Conservation (phyloP, 148 eudicot genomes). For the Rhododendron vialii region DNA sequence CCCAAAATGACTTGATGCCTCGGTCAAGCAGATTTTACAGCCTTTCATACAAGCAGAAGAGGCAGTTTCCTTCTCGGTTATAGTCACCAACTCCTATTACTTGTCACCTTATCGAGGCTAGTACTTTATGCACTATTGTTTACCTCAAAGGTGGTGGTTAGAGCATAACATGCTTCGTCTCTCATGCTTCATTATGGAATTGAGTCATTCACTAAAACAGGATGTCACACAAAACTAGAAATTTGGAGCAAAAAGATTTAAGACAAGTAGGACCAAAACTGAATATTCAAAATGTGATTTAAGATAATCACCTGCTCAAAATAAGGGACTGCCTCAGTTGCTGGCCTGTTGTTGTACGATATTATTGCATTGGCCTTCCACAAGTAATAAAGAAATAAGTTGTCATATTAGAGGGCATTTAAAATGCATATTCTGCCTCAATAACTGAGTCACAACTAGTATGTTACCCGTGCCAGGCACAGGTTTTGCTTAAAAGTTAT, state of each 20-base stretch:
- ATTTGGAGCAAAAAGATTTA: background rate
- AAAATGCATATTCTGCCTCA: background rate
- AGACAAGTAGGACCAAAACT: background rate
- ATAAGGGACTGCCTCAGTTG: slow-evolving; percentile 96
- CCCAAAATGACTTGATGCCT: background rate
- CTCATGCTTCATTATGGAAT: background rate
- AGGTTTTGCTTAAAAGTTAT: background rate
- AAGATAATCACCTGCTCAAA: slow-evolving; percentile 80
- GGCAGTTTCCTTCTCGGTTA: background rate
- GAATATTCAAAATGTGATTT: background rate
- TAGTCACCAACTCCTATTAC: background rate
- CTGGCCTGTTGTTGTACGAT: slow-evolving; percentile 96
- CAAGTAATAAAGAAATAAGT: slow-evolving; percentile 28
- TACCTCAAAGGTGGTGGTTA: background rate
- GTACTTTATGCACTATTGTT: background rate
- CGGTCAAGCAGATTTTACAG: background rate
- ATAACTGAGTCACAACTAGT: background rate
- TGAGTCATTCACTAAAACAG: background rate
- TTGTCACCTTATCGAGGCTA: background rate
- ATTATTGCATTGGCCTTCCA: slow-evolving; percentile 89
- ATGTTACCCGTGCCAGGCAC: background rate
- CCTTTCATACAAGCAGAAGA: background rate
- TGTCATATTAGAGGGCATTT: slow-evolving; percentile 20
- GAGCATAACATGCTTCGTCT: background rate
- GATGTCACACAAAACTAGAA: background rate